Percentiles rank a stretch among this genome's conserved stretches.
Conservation (phyloP, 208 protist species). For the Trypanosoma grayi region DNA sequence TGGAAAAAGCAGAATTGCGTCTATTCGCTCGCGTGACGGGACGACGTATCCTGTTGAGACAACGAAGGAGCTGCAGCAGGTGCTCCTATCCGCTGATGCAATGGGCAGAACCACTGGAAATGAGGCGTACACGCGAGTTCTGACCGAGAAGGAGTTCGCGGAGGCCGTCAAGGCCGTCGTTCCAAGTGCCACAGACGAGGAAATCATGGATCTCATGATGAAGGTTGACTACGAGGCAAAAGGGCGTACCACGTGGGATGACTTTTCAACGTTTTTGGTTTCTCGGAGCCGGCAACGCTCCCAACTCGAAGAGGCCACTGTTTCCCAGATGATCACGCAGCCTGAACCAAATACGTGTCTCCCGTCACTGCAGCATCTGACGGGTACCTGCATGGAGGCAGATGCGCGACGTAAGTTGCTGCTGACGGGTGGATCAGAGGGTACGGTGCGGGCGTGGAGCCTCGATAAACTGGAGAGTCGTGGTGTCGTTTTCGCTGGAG, state of each 20-base stretch:
- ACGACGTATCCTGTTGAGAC: neutral
- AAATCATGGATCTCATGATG: conserved; percentile 60
- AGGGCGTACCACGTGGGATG: conserved; percentile 65
- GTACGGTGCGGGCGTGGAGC: conserved; percentile 75
- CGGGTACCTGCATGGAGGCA: conserved; percentile 42
- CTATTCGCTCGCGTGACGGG: neutral
- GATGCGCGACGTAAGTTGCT: conserved; percentile 41
- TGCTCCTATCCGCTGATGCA: neutral
- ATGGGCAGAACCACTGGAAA: neutral
- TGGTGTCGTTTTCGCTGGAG: conserved; percentile 55
- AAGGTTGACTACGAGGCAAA: conserved; percentile 74
- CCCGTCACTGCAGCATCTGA: conserved; percentile 30
- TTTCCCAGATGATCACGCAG: conserved; percentile 39
- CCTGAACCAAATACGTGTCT: conserved; percentile 34
- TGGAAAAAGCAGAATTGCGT: neutral
- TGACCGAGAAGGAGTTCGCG: conserved; percentile 31
- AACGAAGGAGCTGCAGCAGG: conserved; percentile 11
- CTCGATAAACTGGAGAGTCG: conserved; percentile 42
- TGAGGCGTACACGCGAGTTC: conserved; percentile 28
- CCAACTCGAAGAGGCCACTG: conserved; percentile 40
- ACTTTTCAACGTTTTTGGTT: conserved; percentile 74
- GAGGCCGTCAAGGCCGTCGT: conserved; percentile 26
- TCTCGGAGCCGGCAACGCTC: conserved; percentile 59
- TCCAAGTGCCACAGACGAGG: conserved; percentile 32
- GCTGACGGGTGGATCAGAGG: conserved; percentile 71